phyloP scores from a whole-genome alignment of 1,284 basidiomycete genomes.

The Cryptococcus jaspeensis region DNA sequence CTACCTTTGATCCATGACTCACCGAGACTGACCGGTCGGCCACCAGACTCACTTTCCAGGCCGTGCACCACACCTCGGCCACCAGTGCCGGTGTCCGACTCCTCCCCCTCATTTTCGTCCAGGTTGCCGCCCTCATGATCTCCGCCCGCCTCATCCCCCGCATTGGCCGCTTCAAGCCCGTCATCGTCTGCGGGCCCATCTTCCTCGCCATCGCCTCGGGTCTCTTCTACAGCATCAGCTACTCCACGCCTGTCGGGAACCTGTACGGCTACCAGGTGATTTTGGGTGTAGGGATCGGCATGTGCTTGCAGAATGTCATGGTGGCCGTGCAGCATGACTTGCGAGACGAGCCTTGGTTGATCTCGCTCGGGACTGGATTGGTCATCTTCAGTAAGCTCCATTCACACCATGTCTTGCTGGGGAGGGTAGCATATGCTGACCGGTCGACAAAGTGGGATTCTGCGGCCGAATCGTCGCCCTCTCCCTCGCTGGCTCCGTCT shows the following conservation, averaged over 20 bases:
- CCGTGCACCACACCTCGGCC: conserved; percentile 45
- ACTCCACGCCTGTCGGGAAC: conserved; percentile 25
- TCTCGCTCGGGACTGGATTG: conserved; percentile 40
- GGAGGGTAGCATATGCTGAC: background rate
- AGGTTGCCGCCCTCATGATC: conserved; percentile 44
- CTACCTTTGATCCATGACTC: too few species aligned
- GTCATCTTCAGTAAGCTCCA: conserved; percentile 31
- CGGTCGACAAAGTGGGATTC: conserved; percentile 44
- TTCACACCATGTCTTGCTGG: too few species aligned
- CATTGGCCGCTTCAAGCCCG: conserved; percentile 44
- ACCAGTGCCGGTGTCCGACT: conserved; percentile 47
- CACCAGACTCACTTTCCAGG: conserved; percentile 34
- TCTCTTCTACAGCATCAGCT: conserved; percentile 42
- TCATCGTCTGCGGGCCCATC: conserved; percentile 42
- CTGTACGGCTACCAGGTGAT: conserved; percentile 47
- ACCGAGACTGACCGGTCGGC: background rate
- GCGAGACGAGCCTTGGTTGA: conserved; percentile 38
- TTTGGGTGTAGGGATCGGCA: conserved; percentile 45
- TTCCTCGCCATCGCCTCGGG: conserved; percentile 41
- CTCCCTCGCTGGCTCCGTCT: conserved; percentile 48
- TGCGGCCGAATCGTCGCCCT: conserved; percentile 47
- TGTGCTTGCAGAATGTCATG: conserved; percentile 45
- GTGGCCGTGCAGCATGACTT: conserved; percentile 47
- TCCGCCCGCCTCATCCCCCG: conserved; percentile 42
- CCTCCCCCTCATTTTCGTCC: conserved; percentile 45